Evolutionary conservation across 1,284 basidiomycete species (phyloP).

Genomic region (Albatrellus sp.): DNA sequence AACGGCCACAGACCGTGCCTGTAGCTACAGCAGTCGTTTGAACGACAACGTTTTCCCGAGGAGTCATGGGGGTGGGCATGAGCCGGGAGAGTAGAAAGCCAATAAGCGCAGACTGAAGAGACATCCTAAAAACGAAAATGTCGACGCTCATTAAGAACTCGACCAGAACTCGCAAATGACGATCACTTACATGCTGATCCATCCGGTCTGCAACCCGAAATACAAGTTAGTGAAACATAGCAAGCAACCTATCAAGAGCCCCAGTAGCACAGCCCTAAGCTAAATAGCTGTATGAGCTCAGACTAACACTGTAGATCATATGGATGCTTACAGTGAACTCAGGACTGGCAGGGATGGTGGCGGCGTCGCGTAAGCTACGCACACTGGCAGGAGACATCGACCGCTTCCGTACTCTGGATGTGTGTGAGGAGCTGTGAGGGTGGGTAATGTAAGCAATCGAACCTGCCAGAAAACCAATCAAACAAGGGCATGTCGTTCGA

Average conservation of each 20-base stretch:
- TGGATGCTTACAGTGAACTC: slow-evolving; percentile 9
- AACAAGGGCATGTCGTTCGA: no score
- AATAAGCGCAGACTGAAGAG: slow-evolving; percentile 83
- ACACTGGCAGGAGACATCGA: not conserved
- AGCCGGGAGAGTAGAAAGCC: slow-evolving; percentile 80
- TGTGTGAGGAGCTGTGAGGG: no score
- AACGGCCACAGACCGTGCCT: slow-evolving; percentile 38
- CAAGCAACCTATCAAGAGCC: slow-evolving; percentile 58
- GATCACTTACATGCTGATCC: slow-evolving; percentile 56
- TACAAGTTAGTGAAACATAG: slow-evolving; percentile 70
- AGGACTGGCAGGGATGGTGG: slow-evolving; percentile 6
- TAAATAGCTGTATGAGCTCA: slow-evolving; percentile 9
- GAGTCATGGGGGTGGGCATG: slow-evolving; percentile 60
- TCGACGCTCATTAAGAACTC: slow-evolving; percentile 1
- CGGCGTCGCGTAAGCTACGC: not conserved
- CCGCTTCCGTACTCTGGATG: not conserved
- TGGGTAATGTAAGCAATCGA: not conserved
- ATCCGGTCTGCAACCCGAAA: slow-evolving; percentile 69
- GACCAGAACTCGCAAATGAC: not conserved
- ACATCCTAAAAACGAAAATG: slow-evolving; percentile 62
- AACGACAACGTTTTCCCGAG: slow-evolving; percentile 86
- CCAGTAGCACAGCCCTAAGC: slow-evolving; percentile 39
- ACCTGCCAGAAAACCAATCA: not conserved
- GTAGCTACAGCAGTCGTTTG: slow-evolving; percentile 95
- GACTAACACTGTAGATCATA: not conserved